Evolutionary conservation across 2,329 filamentous ascomycete genomes (phyloP).

Genomic region (Apiospora phragmitis): DNA sequence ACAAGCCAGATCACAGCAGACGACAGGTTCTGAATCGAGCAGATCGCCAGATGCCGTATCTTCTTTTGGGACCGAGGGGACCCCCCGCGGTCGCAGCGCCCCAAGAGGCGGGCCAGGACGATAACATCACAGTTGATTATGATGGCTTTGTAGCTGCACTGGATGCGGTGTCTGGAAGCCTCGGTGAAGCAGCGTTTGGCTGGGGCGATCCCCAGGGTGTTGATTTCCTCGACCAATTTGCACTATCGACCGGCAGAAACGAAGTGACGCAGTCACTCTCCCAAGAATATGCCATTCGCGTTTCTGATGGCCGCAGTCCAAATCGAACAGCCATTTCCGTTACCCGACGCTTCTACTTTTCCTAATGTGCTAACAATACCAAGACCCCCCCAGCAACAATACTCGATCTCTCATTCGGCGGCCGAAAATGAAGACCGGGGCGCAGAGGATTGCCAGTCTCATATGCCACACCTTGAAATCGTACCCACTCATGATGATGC

Average conservation of each 20-base stretch:
- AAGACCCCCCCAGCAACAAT: conserved; percentile 18
- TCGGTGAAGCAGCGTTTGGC: not conserved
- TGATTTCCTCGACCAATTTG: not conserved
- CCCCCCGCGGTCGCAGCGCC: not conserved
- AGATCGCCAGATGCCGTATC: not conserved
- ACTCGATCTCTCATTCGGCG: conserved; percentile 29
- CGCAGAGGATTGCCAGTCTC: conserved; percentile 35
- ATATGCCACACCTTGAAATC: conserved; percentile 42
- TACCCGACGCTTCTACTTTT: conserved; percentile 1
- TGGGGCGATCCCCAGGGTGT: not conserved
- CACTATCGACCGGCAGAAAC: no score
- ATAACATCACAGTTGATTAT: not conserved
- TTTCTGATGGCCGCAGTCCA: not conserved
- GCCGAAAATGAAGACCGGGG: conserved; percentile 25
- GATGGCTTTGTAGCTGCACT: not conserved
- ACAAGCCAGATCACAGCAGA: not conserved
- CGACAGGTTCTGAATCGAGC: no score
- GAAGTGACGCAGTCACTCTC: not conserved
- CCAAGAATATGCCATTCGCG: not conserved
- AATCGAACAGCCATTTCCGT: conserved; percentile 13
- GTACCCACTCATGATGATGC: conserved; percentile 40
- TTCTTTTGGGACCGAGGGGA: not conserved
- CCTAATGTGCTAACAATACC: conserved; percentile 24
- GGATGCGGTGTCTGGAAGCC: not conserved
- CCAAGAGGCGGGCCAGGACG: not conserved